These are phyloP conservation scores for Prunus yedoensis DNA, from an alignment of 331 rosid species.

Conservation along the genomic window DNA sequence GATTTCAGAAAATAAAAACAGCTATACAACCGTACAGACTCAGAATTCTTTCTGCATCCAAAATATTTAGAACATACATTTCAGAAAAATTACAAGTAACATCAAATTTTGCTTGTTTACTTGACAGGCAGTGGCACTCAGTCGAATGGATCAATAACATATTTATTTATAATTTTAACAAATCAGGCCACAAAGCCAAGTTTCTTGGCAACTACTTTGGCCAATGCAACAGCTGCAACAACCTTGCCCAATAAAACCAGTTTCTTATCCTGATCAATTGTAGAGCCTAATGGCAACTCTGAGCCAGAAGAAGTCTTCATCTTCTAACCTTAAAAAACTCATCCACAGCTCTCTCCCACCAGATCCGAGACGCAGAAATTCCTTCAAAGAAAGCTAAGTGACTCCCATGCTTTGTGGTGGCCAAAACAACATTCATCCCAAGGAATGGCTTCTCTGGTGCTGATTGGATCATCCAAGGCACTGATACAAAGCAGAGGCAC, in stretches of 20 bases:
- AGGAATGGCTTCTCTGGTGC: constrained; percentile 91
- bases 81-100: neutral
- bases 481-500: constrained; percentile 83
- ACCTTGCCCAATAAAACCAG: neutral
- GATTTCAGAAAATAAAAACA: too few relatives aligned
- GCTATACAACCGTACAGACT: too few relatives aligned
- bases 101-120: neutral
- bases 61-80: too few relatives aligned
- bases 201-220: neutral
- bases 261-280: constrained; percentile 42
- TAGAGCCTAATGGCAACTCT: constrained; percentile 30
- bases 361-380: constrained; percentile 60
- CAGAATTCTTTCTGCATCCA: too few relatives aligned
- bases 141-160: neutral
- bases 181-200: neutral
- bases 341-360: constrained; percentile 79
- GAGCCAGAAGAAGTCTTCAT: neutral
- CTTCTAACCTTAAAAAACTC: constrained; percentile 64
- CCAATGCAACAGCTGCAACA: neutral
- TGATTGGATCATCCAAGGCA: constrained; percentile 88
- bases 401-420: constrained; percentile 71
- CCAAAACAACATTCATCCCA: constrained; percentile 88
- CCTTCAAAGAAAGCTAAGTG: constrained; percentile 89
- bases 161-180: neutral
- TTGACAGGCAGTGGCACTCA: too few relatives aligned